phyloP scores from a whole-genome alignment of 805 yeast species.

The Schwanniomyces pseudopolymorphus region DNA sequence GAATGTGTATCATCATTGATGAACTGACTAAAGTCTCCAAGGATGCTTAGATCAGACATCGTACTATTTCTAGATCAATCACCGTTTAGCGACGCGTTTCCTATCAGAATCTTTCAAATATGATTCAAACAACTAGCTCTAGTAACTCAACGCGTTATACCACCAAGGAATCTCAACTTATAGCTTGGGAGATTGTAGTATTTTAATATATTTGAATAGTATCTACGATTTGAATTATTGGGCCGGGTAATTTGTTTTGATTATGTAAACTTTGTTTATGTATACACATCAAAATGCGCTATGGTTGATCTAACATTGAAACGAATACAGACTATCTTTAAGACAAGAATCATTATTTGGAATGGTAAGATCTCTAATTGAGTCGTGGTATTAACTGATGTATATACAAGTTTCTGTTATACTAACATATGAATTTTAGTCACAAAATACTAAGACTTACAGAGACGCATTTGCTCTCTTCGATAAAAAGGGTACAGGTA shows the following conservation, averaged over 20 bases:
- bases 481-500: slow-evolving; percentile 94
- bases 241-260: slow-evolving; percentile 3
- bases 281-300: slow-evolving; percentile 1
- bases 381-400: not conserved
- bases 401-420: not conserved
- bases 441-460: slow-evolving; percentile 48
- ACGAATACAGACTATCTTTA: not conserved
- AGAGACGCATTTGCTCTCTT: slow-evolving; percentile 96
- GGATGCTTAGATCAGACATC: slow-evolving; percentile 5
- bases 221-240: not conserved
- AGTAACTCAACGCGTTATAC: not conserved
- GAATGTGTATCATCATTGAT: not conserved
- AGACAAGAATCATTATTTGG: not conserved
- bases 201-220: no score
- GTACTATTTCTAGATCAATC: not conserved
- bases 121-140: not conserved
- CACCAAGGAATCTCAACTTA: no score
- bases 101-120: not conserved
- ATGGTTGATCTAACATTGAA: not conserved
- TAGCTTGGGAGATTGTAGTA: no score
- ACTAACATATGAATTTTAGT: slow-evolving; percentile 16
- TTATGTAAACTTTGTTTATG: slow-evolving; percentile 4
- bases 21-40: slow-evolving; percentile 8
- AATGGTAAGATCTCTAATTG: not conserved
- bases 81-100: not conserved